Base-by-base conservation (phyloP, 176 grass and related monocot species). In the Oryza meridionalis region DNA sequence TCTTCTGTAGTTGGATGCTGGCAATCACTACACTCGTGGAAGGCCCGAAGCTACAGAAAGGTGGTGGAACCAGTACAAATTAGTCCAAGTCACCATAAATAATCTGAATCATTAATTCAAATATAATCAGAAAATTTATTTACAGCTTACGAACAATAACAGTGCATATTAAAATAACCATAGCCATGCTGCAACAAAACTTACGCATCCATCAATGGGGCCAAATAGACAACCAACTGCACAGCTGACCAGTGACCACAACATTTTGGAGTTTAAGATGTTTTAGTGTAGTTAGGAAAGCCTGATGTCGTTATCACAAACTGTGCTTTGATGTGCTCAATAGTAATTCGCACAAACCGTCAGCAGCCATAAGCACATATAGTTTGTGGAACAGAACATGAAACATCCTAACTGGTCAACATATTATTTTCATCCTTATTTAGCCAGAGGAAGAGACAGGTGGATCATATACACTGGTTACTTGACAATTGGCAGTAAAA, bases 11-110 rank as follows among this genome's bases (percentile, higher is more conserved):
- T 77, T 42, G n/a, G 44, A 22, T 29, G 69, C 53, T 31, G 59
- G 25, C 16, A 44, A 38, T 81, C 70, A 68, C 11, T 22, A 67
- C 55, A 78, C 38, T 74, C 1, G 61, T 37, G 1, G 61, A 79
- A 67, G 63, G 49, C 80, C 13, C 62, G 17, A 79, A 75, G 19
- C 84, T 86, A 19, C 69, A 90, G 12, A 35, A 79, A 73, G 61
- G 2, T 38, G 61, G 2, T 29, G 68, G 0, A 35, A 61, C 11
- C 22, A 55, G 11, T 47, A 15, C 5, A 24, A 4, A 38, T 83
- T 3, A 90, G 74, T 69, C 3, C 15, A 75, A 31, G 3, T 17
- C 0, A 31, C 26, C 11, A 21, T 14, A 78, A 77, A 73, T 37
- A 14, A 38, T 50, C 7, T 15, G 35, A 67, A 75, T 0, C 25